phyloP scores from a whole-genome alignment of 2,329 filamentous ascomycete genomes.

The Lecanicillium sp. region DNA sequence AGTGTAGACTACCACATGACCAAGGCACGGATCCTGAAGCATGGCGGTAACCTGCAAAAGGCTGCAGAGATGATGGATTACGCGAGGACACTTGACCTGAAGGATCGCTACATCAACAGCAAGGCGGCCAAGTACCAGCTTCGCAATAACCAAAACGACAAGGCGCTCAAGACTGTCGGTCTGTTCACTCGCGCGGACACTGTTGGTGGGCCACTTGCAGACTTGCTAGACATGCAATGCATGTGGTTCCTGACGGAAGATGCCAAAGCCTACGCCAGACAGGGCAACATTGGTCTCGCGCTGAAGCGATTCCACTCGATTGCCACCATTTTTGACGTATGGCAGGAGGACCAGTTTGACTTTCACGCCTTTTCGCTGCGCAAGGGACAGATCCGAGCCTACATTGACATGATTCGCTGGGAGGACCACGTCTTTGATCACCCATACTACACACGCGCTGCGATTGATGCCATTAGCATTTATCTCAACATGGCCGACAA shows the following conservation, averaged over 20 bases:
- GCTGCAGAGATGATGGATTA: slow-evolving; percentile 85
- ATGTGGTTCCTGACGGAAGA: slow-evolving; percentile 97
- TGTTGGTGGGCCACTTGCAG: slow-evolving; percentile 77
- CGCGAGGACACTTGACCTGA: slow-evolving; percentile 77
- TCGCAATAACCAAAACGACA: slow-evolving; percentile 83
- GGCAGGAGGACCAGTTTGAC: slow-evolving; percentile 98
- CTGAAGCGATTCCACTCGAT: slow-evolving; percentile 88
- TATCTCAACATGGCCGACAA: slow-evolving; percentile 77
- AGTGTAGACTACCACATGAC: slow-evolving; percentile 93
- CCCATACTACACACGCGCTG: slow-evolving; percentile 83
- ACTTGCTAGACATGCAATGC: slow-evolving; percentile 97
- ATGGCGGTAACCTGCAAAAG: slow-evolving; percentile 70
- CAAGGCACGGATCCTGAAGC: slow-evolving; percentile 91
- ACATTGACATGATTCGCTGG: slow-evolving; percentile 95
- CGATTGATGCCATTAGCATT: slow-evolving; percentile 71
- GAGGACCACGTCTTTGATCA: slow-evolving; percentile 88
- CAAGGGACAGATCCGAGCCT: slow-evolving; percentile 91
- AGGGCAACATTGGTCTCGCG: slow-evolving; percentile 75
- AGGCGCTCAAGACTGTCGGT: slow-evolving; percentile 80
- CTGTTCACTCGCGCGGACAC: slow-evolving; percentile 92
- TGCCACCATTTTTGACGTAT: slow-evolving; percentile 89
- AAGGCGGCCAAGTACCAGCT: slow-evolving; percentile 97
- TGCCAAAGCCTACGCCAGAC: slow-evolving; percentile 78
- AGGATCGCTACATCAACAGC: slow-evolving; percentile 96
- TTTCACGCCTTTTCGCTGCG: slow-evolving; percentile 97